A percentile compares a stretch with the other conserved stretches of the same genome.
Evolutionary conservation across 192 early-diverging fungal species (phyloP).

Genomic region (Dissophora globulifera): DNA sequence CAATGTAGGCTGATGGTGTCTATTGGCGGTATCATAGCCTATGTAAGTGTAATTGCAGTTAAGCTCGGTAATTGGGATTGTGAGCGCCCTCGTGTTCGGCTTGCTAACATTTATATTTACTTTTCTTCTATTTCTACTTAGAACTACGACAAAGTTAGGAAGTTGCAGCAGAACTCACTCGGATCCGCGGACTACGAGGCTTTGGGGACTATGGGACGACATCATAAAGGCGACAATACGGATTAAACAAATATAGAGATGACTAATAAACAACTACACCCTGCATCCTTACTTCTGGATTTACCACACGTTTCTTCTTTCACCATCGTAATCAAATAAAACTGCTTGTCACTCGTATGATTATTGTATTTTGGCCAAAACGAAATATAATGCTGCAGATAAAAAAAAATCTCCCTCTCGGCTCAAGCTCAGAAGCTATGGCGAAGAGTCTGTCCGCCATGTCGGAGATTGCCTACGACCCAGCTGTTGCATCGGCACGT

Average conservation of each 20-base stretch:
- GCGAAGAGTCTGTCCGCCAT: no score
- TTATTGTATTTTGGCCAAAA: no score
- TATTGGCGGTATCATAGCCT: conserved; percentile 67
- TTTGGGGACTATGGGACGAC: conserved; percentile 14
- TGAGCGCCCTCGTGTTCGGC: background rate
- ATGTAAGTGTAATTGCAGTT: conserved; percentile 37
- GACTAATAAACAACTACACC: no score
- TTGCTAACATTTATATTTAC: background rate
- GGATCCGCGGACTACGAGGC: conserved; percentile 30
- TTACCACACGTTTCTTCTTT: no score
- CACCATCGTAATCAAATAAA: no score
- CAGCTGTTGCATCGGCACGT: no score
- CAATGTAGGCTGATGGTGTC: conserved; percentile 61
- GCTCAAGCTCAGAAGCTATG: conserved; percentile 8
- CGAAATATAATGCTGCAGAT: no score
- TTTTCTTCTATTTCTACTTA: background rate
- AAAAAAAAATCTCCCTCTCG: conserved; percentile 17
- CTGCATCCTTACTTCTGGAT: no score
- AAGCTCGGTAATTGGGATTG: no score
- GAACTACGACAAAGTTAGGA: conserved; percentile 45
- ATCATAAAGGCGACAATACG: conserved; percentile 39
- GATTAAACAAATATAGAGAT: conserved; percentile 25
- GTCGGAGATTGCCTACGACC: no score
- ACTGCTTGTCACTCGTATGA: no score
- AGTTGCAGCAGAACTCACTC: conserved; percentile 28